A percentile compares a stretch with the other conserved stretches of the same genome.
Evolutionary conservation across 2,329 filamentous ascomycete species (phyloP).

Genomic region (Pyrenochaeta sp.): DNA sequence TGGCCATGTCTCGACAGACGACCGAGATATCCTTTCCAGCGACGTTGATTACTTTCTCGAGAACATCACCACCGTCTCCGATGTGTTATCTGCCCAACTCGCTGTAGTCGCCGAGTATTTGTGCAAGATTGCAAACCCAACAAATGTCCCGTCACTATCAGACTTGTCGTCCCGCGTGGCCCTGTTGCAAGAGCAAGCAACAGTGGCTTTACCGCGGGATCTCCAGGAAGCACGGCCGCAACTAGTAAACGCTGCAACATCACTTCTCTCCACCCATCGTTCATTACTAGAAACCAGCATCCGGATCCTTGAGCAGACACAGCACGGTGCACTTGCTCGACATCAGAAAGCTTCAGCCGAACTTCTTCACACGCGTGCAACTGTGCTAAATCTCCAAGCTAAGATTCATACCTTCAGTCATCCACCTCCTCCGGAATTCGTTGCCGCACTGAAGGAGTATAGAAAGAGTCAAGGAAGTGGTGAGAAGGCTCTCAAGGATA

Average conservation of each 20-base stretch:
- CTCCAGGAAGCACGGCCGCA: constrained; percentile 39
- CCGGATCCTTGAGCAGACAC: constrained; percentile 55
- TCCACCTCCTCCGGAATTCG: constrained; percentile 36
- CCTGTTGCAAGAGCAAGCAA: constrained; percentile 16
- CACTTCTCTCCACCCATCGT: constrained; percentile 48
- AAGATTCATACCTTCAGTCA: constrained; percentile 37
- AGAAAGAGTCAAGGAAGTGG: constrained; percentile 38
- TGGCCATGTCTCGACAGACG: constrained; percentile 43
- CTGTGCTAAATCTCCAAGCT: constrained; percentile 52
- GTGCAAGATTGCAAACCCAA: constrained; percentile 40
- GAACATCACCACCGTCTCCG: constrained; percentile 45
- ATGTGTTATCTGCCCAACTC: constrained; percentile 45
- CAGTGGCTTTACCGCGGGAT: constrained; percentile 22
- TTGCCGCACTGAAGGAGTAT: constrained; percentile 42
- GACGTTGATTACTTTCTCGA: constrained; percentile 52
- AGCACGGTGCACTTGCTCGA: constrained; percentile 55
- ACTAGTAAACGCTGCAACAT: constrained; percentile 43
- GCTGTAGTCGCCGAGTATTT: constrained; percentile 38
- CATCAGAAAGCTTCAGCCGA: constrained; percentile 53
- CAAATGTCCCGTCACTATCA: constrained; percentile 13
- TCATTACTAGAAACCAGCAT: constrained; percentile 49
- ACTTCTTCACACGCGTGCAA: constrained; percentile 51
- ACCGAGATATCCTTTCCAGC: constrained; percentile 49
- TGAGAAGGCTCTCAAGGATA: constrained; percentile 36
- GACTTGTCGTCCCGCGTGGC: constrained; percentile 18